phyloP scores from a whole-genome alignment of 139 green algal genomes.

The Ettlia oleoabundans region DNA sequence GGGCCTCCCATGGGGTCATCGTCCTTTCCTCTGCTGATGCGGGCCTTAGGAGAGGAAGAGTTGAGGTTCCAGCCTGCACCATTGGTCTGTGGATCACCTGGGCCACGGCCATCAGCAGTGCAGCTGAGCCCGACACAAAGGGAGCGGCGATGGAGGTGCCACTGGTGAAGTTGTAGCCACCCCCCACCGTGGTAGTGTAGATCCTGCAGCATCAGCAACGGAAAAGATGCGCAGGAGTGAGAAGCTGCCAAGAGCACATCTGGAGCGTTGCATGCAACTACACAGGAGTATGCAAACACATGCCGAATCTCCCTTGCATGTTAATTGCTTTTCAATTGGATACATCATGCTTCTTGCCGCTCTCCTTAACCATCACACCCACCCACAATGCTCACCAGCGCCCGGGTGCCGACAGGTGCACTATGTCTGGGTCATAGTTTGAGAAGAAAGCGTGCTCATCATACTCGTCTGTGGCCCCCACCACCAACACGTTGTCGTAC shows the following conservation, averaged over 20 bases:
- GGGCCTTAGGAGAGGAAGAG: too few relatives aligned
- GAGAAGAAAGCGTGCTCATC: slow-evolving; percentile 19
- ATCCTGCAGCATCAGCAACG: background rate
- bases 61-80: too few relatives aligned
- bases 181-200: slow-evolving; percentile 14
- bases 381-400: background rate
- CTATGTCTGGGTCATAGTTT: slow-evolving; percentile 11
- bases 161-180: background rate
- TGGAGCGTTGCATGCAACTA: too few relatives aligned
- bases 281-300: too few relatives aligned
- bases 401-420: slow-evolving; percentile 22
- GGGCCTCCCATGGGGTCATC: too few relatives aligned
- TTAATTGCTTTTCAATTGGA: too few relatives aligned
- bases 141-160: slow-evolving; percentile 36
- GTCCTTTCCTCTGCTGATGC: too few relatives aligned
- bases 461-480: slow-evolving; percentile 11
- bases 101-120: slow-evolving; percentile 23
- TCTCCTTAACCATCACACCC: background rate
- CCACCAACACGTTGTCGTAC: slow-evolving; percentile 28
- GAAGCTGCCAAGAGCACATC: too few relatives aligned
- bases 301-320: too few relatives aligned
- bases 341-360: too few relatives aligned
- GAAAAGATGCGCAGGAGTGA: background rate
- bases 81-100: too few relatives aligned
- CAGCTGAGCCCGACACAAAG: slow-evolving; percentile 19